Evolutionary conservation across 2,329 filamentous ascomycete species (phyloP), one percentile per base, ranked within the genome.

Genomic region (Colletotrichum salicis): DNA sequence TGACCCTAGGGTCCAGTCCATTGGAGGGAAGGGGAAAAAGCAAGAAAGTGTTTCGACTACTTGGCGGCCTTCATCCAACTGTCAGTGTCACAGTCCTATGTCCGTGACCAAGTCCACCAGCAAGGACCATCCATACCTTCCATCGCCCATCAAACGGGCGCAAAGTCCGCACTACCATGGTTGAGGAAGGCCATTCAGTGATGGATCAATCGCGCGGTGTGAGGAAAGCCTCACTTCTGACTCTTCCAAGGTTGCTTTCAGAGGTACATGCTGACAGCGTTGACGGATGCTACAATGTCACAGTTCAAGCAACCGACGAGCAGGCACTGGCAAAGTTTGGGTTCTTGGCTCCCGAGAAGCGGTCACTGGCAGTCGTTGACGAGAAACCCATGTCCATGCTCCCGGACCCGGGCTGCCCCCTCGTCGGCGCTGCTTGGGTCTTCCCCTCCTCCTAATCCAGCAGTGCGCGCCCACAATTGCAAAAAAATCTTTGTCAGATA

Each of bases 401-500:
- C 41, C 68, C 35, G 64, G 57, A 62, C 64, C 57, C 51, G 52
- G 68, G 52, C 52, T 58, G 24, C 52, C 57, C 68, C 64, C 35
- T 55, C 24, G 31, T 51, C 48, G 15, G 15, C 8, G 51, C 12
- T 29, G 41, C 56, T 55, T 61, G 59, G 54, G 29, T n/a, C 13
- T 31, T 52, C 11, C 15, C 22, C 41, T 48, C 37, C 19, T 54
- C 56, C 60, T 31, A 64, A 31, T 67, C 64, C 68, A 58, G 52
- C 24, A 27, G 35, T 27, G 27, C 45, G 22, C 11, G 45, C 10
- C 41, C 64, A 54, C 55, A 13, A 10, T 22, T 35, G 13, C 22
- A 19, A 24, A 27, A 27, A 54, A 63, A 57, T 68, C 68, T 71
- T 71, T 71, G 68, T 71, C 68, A 68, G 68, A 71, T 58, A 58